Percentiles rank a stretch among this genome's conserved stretches.
Evolutionary conservation across 208 protist species (phyloP).

Genomic region (Trypanosoma brucei): DNA sequence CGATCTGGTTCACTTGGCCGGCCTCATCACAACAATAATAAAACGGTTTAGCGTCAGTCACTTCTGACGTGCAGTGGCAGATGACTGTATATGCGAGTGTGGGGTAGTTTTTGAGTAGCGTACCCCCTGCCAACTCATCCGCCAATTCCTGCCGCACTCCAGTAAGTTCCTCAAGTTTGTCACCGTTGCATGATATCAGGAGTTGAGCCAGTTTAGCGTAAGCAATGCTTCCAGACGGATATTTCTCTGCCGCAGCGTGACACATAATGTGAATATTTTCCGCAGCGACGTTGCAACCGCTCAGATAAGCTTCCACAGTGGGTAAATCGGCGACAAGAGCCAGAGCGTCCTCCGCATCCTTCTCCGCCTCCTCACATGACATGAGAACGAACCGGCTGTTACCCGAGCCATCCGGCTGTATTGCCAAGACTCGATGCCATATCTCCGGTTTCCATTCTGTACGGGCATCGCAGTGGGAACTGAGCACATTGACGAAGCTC

Average conservation of each 20-base stretch:
- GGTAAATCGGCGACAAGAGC: constrained; percentile 22
- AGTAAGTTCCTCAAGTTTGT: constrained; percentile 28
- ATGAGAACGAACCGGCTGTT: constrained; percentile 23
- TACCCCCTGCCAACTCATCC: constrained; percentile 33
- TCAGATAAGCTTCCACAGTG: constrained; percentile 48
- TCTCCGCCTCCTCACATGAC: constrained; percentile 23
- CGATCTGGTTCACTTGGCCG: constrained; percentile 13
- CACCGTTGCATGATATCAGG: constrained; percentile 50
- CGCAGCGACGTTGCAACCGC: constrained; percentile 23
- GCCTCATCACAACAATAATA: constrained; percentile 33
- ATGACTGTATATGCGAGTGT: constrained; percentile 57
- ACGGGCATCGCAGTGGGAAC: not conserved
- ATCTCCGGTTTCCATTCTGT: constrained; percentile 1
- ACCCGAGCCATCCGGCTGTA: constrained; percentile 3
- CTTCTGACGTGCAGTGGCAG: constrained; percentile 57
- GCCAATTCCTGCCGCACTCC: constrained; percentile 26
- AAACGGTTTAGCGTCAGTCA: constrained; percentile 52
- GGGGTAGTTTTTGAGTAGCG: constrained; percentile 35
- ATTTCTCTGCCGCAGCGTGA: constrained; percentile 61
- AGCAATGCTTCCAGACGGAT: constrained; percentile 52
- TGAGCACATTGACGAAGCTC: not conserved
- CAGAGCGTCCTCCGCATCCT: constrained; percentile 14
- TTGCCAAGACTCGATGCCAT: constrained; percentile 5
- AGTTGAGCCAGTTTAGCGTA: constrained; percentile 72
- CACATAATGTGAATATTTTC: constrained; percentile 68